Conservation (phyloP, 768 basidiomycete species). For the Boletus eberwhitei region DNA sequence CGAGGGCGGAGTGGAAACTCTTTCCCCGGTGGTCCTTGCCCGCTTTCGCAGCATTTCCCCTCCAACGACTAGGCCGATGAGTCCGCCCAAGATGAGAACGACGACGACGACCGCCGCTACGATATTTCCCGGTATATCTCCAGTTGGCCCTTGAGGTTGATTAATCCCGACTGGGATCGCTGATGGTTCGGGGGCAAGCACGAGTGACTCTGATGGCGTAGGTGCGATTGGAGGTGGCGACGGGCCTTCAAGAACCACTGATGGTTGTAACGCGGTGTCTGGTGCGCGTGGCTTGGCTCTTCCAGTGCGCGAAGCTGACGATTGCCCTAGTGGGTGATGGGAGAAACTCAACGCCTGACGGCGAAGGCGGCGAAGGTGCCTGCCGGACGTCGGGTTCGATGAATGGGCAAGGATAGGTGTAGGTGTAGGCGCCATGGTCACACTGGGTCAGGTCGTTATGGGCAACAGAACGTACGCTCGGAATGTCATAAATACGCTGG, state of each 20-base stretch:
- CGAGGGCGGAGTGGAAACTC: not conserved
- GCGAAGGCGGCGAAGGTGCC: constrained; percentile 12
- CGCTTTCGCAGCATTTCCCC: constrained; percentile 26
- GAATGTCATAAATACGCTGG: constrained; percentile 25
- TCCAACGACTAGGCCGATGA: constrained; percentile 26
- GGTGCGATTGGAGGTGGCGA: constrained; percentile 1
- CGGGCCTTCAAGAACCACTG: constrained; percentile 4
- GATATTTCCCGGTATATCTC: constrained; percentile 19
- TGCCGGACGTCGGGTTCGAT: constrained; percentile 3
- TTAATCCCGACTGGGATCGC: not conserved
- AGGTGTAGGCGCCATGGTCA: constrained; percentile 23
- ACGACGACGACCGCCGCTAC: constrained; percentile 20
- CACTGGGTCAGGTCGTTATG: not conserved
- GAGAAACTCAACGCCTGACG: constrained; percentile 10
- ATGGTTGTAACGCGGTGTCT: constrained; percentile 3
- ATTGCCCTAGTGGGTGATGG: not conserved
- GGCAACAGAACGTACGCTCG: not conserved
- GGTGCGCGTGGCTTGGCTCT: constrained; percentile 5
- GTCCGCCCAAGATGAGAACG: constrained; percentile 27
- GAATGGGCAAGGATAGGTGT: constrained; percentile 2
- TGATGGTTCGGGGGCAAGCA: constrained; percentile 7
- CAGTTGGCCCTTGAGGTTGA: constrained; percentile 1
- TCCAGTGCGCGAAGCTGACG: not conserved
- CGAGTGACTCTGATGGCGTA: constrained; percentile 2
- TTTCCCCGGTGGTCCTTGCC: not conserved